Evolutionary conservation across 2,329 filamentous ascomycete species (phyloP).

Genomic region (Microdochium bolleyi): DNA sequence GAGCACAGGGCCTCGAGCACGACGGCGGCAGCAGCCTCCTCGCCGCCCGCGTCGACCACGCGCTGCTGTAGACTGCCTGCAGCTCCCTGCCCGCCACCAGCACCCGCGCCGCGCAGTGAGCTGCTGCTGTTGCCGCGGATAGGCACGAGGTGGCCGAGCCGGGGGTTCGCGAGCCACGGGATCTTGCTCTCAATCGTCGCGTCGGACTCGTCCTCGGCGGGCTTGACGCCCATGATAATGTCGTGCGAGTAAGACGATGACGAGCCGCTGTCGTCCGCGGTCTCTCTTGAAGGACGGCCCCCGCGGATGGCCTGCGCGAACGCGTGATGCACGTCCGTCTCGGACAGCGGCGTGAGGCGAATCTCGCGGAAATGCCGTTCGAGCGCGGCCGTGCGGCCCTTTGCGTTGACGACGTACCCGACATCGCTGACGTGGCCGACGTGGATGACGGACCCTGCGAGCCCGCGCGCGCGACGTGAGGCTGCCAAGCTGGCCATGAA

Average conservation of each 20-base stretch:
- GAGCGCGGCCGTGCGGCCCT: slow-evolving; percentile 21
- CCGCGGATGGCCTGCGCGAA: slow-evolving; percentile 38
- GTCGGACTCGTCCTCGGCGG: slow-evolving; percentile 19
- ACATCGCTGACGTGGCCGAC: slow-evolving; percentile 37
- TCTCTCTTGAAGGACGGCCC: slow-evolving; percentile 22
- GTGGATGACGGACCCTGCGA: slow-evolving; percentile 25
- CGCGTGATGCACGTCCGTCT: slow-evolving; percentile 41
- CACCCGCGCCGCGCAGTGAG: no score
- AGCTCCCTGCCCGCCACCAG: no score
- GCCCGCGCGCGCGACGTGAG: slow-evolving; percentile 22
- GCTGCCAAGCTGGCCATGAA: slow-evolving; percentile 36
- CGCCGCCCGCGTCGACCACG: slow-evolving; percentile 24
- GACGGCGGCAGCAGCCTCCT: neutral
- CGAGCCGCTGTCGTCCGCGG: slow-evolving; percentile 5
- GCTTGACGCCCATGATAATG: slow-evolving; percentile 28
- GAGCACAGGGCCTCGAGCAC: neutral
- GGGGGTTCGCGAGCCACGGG: slow-evolving; percentile 34
- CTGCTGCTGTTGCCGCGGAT: no score
- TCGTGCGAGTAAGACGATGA: no score
- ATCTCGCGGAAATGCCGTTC: slow-evolving; percentile 21
- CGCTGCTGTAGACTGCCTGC: slow-evolving; percentile 11
- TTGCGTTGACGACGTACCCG: slow-evolving; percentile 31
- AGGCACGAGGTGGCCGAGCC: slow-evolving; percentile 28
- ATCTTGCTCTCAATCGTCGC: slow-evolving; percentile 16
- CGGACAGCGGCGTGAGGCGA: slow-evolving; percentile 36